Base-by-base conservation (phyloP, 352 stramenopile species). In the Pythium aphanidermatum region DNA sequence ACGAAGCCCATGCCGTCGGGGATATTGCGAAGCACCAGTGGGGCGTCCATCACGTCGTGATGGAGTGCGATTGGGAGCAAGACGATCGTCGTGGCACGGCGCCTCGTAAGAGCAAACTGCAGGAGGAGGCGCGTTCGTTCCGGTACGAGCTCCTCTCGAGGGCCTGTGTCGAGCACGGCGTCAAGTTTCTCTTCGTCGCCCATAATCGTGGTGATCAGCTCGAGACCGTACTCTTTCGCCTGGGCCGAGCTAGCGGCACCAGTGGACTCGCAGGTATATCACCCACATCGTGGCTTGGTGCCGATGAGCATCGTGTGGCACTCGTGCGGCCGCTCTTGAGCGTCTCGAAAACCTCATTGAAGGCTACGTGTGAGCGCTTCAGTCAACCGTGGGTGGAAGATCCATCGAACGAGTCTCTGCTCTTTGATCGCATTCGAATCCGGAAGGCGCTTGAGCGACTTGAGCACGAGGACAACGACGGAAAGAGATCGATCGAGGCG, bases 401-500 rank as follows among this genome's bases (percentile, higher is more conserved):
- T 63, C 82, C 79, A 16, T 85, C 71, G 4, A 94, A 94, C 42
- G 69, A 92, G 39, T 70, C 82, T 39, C 63, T 74, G 4, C 33
- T 74, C 47, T 94, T 83, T 41, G 82, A 94, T 41, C 75, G 82
- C 24, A 77, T 92, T 48, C 74, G 82, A 7, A 91, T 94, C 36
- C 79, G 82, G 26, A 83, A 92, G 70, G 79, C 86, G 45, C 30
- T 66, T 1, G 33, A 53, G 28, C 2, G 17, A 8, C 21, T 63
- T 7, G 31, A 51, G 19, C n/a, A 28, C 31, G 4, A 47, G 2
- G 7, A 30, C 3, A 2, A 13, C 17, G 24, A 25, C 4, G 40
- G 45, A 34, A 21, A 9, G 0, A 10, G 46, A 33, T 29, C 40
- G 10, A 24, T 51, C 4, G 36, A 44, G 5, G 37, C 34, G 11